Percentiles rank a stretch among this genome's conserved stretches.
Conservation (phyloP, 768 basidiomycete species). For the Psilocybe tampanensis region DNA sequence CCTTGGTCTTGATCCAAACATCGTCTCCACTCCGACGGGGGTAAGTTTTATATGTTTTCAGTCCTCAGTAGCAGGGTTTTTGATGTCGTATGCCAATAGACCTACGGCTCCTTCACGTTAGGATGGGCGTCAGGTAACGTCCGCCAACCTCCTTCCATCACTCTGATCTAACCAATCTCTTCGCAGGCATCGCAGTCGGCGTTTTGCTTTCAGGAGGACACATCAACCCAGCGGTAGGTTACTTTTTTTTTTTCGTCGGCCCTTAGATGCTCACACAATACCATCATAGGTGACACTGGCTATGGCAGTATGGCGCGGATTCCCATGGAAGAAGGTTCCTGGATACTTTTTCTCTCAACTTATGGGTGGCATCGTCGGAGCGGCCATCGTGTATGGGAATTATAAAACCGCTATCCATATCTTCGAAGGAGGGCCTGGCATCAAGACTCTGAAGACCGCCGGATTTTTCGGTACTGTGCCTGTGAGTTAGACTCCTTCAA, state of each 20-base stretch:
- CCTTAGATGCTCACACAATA: too few species aligned
- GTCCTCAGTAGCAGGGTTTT: not conserved
- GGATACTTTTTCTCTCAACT: constrained; percentile 64
- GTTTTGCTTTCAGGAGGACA: constrained; percentile 76
- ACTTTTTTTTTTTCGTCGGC: too few species aligned
- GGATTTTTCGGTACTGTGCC: not conserved
- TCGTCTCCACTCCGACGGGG: constrained; percentile 20
- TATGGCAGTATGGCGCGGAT: constrained; percentile 6
- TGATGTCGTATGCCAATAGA: not conserved
- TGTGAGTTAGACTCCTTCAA: not conserved
- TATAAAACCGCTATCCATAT: constrained; percentile 72
- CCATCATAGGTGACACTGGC: constrained; percentile 1
- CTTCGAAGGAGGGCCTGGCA: constrained; percentile 55
- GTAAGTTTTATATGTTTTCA: not conserved
- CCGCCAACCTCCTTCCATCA: not conserved
- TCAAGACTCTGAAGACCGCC: constrained; percentile 60
- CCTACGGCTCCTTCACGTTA: not conserved
- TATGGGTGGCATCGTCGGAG: constrained; percentile 64
- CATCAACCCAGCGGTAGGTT: constrained; percentile 64
- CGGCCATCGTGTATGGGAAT: constrained; percentile 63
- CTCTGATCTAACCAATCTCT: not conserved
- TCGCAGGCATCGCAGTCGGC: constrained; percentile 50
- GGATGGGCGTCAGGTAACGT: not conserved
- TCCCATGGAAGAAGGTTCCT: constrained; percentile 5
- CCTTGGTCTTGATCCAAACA: constrained; percentile 41